Percentiles rank a stretch among this genome's conserved stretches.
phyloP scores from a whole-genome alignment of 2,329 filamentous ascomycete genomes.

The Colletotrichum orbiculare region DNA sequence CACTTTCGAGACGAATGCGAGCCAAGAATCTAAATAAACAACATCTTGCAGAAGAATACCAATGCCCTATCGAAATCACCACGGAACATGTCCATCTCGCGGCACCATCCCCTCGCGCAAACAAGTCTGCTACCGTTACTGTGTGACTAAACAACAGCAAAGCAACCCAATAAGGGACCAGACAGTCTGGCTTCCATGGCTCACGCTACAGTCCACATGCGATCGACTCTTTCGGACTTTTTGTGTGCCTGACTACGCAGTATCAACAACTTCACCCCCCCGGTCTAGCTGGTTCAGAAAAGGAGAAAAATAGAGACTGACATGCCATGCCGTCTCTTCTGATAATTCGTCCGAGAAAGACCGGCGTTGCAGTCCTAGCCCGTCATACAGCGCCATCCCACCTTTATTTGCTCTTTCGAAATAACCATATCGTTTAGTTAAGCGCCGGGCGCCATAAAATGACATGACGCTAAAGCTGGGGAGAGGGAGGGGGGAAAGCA shows the following conservation, averaged over 20 bases:
- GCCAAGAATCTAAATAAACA: slow-evolving; percentile 12
- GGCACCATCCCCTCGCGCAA: slow-evolving; percentile 15
- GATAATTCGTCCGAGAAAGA: slow-evolving; percentile 10
- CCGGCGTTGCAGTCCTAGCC: slow-evolving; percentile 11
- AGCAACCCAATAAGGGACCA: slow-evolving; percentile 1
- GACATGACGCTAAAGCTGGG: slow-evolving; percentile 24
- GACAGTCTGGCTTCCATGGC: not conserved
- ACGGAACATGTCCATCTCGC: slow-evolving; percentile 4
- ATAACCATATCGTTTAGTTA: slow-evolving; percentile 30
- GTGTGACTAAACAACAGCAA: slow-evolving; percentile 14
- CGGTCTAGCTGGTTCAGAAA: not conserved
- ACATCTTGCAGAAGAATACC: not conserved
- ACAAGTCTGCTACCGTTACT: slow-evolving; percentile 26
- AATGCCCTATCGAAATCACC: slow-evolving; percentile 1
- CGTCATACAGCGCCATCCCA: slow-evolving; percentile 20
- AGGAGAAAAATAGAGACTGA: not conserved
- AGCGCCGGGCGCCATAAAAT: slow-evolving; percentile 22
- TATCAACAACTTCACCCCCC: not conserved
- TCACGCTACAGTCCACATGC: slow-evolving; percentile 3
- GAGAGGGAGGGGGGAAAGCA: slow-evolving; percentile 1
- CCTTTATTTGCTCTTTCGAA: slow-evolving; percentile 8
- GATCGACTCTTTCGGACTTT: not conserved
- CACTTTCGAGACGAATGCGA: slow-evolving; percentile 12
- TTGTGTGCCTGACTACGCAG: no score
- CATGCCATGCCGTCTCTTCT: slow-evolving; percentile 7